Base-by-base conservation (phyloP, 2,329 filamentous ascomycete genomes). In the Colletotrichum salicis region DNA sequence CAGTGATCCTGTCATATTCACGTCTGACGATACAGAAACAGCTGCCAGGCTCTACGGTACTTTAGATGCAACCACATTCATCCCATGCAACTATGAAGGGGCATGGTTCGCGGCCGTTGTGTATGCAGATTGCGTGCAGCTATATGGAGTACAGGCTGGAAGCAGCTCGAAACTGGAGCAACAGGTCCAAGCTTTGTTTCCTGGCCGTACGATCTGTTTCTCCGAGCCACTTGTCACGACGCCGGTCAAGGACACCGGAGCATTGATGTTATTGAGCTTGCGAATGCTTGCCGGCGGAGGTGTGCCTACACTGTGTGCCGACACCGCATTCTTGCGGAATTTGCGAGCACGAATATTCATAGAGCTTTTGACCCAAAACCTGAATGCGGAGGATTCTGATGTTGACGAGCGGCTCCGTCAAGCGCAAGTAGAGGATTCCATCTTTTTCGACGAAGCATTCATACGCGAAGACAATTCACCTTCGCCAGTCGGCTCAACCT, bases 91-190 rank as follows among this genome's bases (percentile, higher is more conserved):
- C 22, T 52, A 29, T 12, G 22, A 65, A 4, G 22, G 54, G n/a
- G 27, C 19, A 4, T 65, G 37, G 62, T 65, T 57, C 56, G 29
- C 48, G 4, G 54, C 37, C 7, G 11, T 65, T 57, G 27, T 27
- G 3, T 58, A 65, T 10, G 19, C 54, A 57, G 62, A 65, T 65
- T 65, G 31, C 27, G 48, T 65, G 35, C 33, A 64, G 33, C n/a
- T 64, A 22, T 64, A 64, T 24, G 33, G 61, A 22, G 19, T 56
- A 24, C 33, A 37, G 11, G 61, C n/a, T 12, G 61, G 31, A 56
- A 7, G 27, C 33, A 55, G 13, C n/a, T 41, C 31, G 8, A 48
- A 64, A 54, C 15, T 64, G 31, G 52, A 48, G 24, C 33, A 64
- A 22, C 35, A 45, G 52, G 19, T 57, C n/a, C 31, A 64, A 57